Percentiles rank a stretch among this genome's conserved stretches.
phyloP scores from a whole-genome alignment of 495 filamentous ascomycete genomes.

The Penicillium verhagenii region DNA sequence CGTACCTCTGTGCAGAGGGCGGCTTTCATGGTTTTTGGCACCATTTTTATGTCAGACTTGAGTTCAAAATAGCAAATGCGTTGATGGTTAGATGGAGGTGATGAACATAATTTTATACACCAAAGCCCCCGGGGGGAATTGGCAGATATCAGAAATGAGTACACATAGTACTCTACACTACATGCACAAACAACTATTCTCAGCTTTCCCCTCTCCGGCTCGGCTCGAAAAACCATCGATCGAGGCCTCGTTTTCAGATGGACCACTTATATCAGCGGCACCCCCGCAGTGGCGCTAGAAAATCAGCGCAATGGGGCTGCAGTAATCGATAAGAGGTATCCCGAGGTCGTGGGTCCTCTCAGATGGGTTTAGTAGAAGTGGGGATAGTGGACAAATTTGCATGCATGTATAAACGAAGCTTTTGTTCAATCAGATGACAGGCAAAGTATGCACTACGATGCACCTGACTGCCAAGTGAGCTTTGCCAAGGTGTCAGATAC shows the following conservation, averaged over 20 bases:
- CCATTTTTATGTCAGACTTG: constrained; percentile 6
- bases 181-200: no score
- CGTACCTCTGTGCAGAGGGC: constrained; percentile 13
- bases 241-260: not conserved
- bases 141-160: not conserved
- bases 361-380: not conserved
- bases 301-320: not conserved
- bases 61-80: no score
- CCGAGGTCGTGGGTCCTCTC: not conserved
- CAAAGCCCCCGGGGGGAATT: not conserved
- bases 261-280: not conserved
- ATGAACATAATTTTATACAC: no score
- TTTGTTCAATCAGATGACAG: no score
- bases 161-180: no score
- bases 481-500: no score
- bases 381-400: not conserved
- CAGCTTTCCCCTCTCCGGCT: not conserved
- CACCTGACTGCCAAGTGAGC: not conserved
- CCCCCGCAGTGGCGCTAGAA: not conserved
- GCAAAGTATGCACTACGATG: not conserved
- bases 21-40: constrained; percentile 13
- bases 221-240: not conserved
- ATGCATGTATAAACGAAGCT: no score
- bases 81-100: no score
- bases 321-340: not conserved